Conservation (phyloP, 148 eudicot genomes). For the Polygonum aviculare region DNA sequence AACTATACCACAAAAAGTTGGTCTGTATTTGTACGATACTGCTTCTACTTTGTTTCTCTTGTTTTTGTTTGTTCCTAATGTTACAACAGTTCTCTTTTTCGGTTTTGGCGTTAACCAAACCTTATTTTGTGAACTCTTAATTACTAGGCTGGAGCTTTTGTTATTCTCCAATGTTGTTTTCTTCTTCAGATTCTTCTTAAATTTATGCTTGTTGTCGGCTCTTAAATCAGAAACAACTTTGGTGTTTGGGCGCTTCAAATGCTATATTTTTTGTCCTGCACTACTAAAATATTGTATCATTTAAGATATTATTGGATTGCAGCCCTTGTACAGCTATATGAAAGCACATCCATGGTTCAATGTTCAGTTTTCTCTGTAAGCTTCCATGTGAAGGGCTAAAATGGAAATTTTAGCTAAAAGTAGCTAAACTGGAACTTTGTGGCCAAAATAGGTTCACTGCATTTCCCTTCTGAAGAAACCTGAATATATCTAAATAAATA, state of each 20-base stretch:
- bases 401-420: background rate
- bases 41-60: background rate
- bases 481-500: background rate
- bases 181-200: background rate
- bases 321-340: background rate
- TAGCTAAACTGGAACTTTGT: background rate
- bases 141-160: background rate
- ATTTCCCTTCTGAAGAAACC: background rate
- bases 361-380: background rate
- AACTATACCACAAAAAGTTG: background rate
- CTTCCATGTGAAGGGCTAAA: background rate
- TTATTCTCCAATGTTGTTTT: constrained; percentile 5
- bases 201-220: background rate
- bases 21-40: background rate
- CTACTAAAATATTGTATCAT: background rate
- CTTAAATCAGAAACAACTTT: background rate
- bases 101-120: constrained; percentile 2
- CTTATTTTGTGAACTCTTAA: background rate
- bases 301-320: background rate
- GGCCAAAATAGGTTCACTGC: background rate
- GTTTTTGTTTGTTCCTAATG: constrained; percentile 1
- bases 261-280: background rate
- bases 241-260: background rate
- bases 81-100: background rate
- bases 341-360: background rate